phyloP scores from a whole-genome alignment of 495 filamentous ascomycete species.

The Cryomyces minteri region DNA sequence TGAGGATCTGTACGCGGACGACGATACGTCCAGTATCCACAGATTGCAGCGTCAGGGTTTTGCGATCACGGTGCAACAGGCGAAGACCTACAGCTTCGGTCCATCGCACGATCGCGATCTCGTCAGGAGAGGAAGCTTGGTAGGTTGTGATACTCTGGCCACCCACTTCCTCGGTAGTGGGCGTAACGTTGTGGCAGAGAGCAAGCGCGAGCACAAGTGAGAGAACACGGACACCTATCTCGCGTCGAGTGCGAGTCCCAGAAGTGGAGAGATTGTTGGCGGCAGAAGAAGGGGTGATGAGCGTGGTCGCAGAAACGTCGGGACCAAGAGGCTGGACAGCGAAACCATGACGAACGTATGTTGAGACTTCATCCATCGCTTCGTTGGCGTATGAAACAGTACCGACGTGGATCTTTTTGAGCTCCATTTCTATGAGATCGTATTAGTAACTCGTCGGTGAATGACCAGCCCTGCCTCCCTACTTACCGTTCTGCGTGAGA shows the following conservation, averaged over 20 bases:
- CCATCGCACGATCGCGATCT: slow-evolving; percentile 95
- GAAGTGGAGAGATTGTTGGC: slow-evolving; percentile 29
- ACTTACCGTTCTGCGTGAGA: slow-evolving; percentile 69
- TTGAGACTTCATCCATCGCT: slow-evolving; percentile 89
- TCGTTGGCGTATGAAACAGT: slow-evolving; percentile 97
- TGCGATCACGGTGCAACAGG: slow-evolving; percentile 69
- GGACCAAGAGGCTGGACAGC: slow-evolving; percentile 26
- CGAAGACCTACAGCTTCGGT: slow-evolving; percentile 84
- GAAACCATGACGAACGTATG: slow-evolving; percentile 73
- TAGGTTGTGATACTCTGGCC: slow-evolving; percentile 68
- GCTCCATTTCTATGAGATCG: slow-evolving; percentile 58
- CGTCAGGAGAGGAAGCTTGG: slow-evolving; percentile 92
- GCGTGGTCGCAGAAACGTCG: slow-evolving; percentile 14
- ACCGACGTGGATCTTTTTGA: slow-evolving; percentile 96
- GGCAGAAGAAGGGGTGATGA: slow-evolving; percentile 60
- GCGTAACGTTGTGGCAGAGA: slow-evolving; percentile 95
- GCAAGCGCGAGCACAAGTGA: slow-evolving; percentile 84
- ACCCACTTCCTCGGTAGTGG: slow-evolving; percentile 66
- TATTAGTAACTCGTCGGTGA: slow-evolving; percentile 1
- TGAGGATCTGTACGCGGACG: slow-evolving; percentile 75
- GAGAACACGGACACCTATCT: slow-evolving; percentile 81
- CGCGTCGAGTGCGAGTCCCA: slow-evolving; percentile 63
- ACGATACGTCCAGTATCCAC: slow-evolving; percentile 57
- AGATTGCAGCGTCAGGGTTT: slow-evolving; percentile 62
- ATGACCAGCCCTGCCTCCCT: slow-evolving; percentile 1